These are phyloP conservation scores for Uncinocarpus reesii DNA, from an alignment of 2,329 filamentous ascomycete genomes.

Conservation along the genomic window DNA sequence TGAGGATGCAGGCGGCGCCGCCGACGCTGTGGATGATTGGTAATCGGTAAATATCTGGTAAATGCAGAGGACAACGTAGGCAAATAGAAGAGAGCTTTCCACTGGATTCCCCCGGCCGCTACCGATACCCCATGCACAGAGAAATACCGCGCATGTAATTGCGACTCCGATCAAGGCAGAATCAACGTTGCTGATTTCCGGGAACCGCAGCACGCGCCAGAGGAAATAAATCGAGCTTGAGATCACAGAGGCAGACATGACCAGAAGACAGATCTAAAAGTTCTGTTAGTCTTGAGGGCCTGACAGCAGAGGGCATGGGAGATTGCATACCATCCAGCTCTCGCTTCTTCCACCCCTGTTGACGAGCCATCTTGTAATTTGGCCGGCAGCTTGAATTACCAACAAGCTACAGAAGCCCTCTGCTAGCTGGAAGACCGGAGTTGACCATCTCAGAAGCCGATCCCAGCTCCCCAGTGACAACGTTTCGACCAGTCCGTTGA, in stretches of 20 bases:
- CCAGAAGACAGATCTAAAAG: constrained; percentile 68
- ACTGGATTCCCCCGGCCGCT: constrained; percentile 90
- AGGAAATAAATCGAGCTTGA: constrained; percentile 92
- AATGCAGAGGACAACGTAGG: constrained; percentile 95
- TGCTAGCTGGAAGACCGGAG: constrained; percentile 82
- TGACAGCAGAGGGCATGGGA: background rate
- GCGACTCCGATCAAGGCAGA: constrained; percentile 85
- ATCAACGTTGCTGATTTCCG: constrained; percentile 83
- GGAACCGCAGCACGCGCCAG: constrained; percentile 88
- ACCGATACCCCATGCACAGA: constrained; percentile 87
- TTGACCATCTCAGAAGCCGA: constrained; percentile 76
- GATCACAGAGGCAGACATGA: constrained; percentile 81
- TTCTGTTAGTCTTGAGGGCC: constrained; percentile 8
- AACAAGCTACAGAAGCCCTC: constrained; percentile 95
- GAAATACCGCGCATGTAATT: constrained; percentile 82
- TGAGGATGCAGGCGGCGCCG: constrained; percentile 43
- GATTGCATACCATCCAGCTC: constrained; percentile 74
- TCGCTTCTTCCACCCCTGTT: constrained; percentile 81
- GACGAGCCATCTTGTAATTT: constrained; percentile 89
- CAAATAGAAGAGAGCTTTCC: constrained; percentile 88
- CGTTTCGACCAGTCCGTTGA: constrained; percentile 68
- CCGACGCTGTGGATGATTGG: constrained; percentile 61
- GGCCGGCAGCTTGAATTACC: constrained; percentile 88
- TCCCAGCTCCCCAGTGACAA: constrained; percentile 81
- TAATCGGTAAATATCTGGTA: constrained; percentile 99